These are phyloP conservation scores for Boletus hoseneyae DNA, from an alignment of 1,284 basidiomycete genomes.

Conservation along the genomic window DNA sequence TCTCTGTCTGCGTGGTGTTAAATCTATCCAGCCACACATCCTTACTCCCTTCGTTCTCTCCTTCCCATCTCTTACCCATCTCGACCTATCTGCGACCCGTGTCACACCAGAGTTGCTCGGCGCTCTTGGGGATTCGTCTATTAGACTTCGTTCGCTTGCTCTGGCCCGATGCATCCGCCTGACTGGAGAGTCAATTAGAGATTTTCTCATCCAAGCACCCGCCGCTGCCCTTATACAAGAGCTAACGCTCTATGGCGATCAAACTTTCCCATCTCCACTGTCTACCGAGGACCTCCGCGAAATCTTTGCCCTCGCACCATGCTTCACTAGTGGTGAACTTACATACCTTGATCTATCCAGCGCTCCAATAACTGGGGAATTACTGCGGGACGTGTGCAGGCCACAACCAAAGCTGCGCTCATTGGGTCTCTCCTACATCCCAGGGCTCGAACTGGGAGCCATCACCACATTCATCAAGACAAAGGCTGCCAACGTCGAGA, in stretches of 20 bases:
- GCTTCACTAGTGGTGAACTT: slow-evolving; percentile 74
- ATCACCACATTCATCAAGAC: slow-evolving; percentile 69
- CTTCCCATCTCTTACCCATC: slow-evolving; percentile 85
- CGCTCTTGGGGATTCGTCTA: slow-evolving; percentile 61
- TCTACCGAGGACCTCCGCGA: slow-evolving; percentile 63
- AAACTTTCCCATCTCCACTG: slow-evolving; percentile 82
- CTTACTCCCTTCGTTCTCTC: slow-evolving; percentile 81
- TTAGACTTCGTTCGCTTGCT: slow-evolving; percentile 77
- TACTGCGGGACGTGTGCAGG: slow-evolving; percentile 57
- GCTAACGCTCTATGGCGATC: slow-evolving; percentile 87
- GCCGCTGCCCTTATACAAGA: slow-evolving; percentile 69
- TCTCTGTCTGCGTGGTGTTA: slow-evolving; percentile 83
- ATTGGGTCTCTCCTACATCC: slow-evolving; percentile 85
- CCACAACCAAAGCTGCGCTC: slow-evolving; percentile 80
- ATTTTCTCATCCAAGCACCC: slow-evolving; percentile 71
- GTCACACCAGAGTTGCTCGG: slow-evolving; percentile 75
- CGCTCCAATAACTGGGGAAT: slow-evolving; percentile 63
- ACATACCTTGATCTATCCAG: slow-evolving; percentile 91
- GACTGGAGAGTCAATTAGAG: slow-evolving; percentile 73
- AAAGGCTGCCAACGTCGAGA: slow-evolving; percentile 78
- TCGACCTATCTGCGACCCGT: slow-evolving; percentile 87
- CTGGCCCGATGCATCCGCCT: slow-evolving; percentile 87
- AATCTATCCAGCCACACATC: slow-evolving; percentile 68
- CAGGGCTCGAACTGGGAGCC: slow-evolving; percentile 62
- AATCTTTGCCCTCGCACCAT: slow-evolving; percentile 76